Percentiles rank a stretch among this genome's conserved stretches.
Evolutionary conservation across 805 yeast genomes (phyloP).

Genomic region (Lachancea sp.): DNA sequence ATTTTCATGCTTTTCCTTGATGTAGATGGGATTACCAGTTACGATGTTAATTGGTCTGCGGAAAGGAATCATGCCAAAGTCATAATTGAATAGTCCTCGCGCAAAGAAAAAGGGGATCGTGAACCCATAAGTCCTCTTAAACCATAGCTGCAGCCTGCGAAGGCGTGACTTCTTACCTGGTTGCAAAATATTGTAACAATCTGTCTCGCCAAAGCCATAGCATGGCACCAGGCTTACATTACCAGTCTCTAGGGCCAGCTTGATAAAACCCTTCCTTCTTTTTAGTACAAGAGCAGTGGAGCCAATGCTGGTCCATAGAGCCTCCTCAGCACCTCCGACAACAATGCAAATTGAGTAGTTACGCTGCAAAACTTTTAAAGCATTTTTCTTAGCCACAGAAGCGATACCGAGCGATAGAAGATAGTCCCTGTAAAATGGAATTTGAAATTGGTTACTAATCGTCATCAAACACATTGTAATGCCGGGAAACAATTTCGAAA

Average conservation of each 20-base stretch:
- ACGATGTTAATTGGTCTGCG: conserved; percentile 75
- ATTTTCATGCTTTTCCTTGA: conserved; percentile 41
- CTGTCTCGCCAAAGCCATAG: conserved; percentile 85
- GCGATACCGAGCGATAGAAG: conserved; percentile 74
- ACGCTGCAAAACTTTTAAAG: conserved; percentile 53
- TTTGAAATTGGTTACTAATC: conserved; percentile 68
- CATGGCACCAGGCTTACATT: conserved; percentile 80
- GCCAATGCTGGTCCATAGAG: conserved; percentile 58
- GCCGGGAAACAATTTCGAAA: conserved; percentile 71
- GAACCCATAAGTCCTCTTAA: conserved; percentile 69
- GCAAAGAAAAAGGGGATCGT: conserved; percentile 90
- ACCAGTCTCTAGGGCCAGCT: conserved; percentile 73
- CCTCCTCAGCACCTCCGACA: conserved; percentile 94
- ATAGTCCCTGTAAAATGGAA: conserved; percentile 86
- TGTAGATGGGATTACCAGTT: conserved; percentile 58
- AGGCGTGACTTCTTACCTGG: conserved; percentile 41
- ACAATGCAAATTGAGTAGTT: conserved; percentile 81
- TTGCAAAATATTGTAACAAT: conserved; percentile 46
- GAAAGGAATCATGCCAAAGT: conserved; percentile 84
- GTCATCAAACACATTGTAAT: conserved; percentile 76
- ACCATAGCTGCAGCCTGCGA: conserved; percentile 58
- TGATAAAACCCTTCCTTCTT: conserved; percentile 82
- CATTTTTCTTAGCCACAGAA: conserved; percentile 72
- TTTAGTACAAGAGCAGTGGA: conserved; percentile 61
- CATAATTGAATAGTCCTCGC: conserved; percentile 86